phyloP scores from a whole-genome alignment of 768 basidiomycete genomes.

The Leccinum imitatum region DNA sequence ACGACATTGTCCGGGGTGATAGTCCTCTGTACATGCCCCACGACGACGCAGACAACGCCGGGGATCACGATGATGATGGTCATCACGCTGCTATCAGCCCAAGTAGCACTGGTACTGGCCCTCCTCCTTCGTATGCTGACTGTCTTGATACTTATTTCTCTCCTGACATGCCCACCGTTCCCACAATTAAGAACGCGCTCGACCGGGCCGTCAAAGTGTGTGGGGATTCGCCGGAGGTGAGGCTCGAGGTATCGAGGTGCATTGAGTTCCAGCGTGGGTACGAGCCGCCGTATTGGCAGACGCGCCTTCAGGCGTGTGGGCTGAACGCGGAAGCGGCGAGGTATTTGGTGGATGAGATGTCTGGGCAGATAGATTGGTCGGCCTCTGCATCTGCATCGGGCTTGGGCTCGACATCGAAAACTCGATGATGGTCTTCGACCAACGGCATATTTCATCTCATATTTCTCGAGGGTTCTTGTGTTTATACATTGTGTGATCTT shows the following conservation, averaged over 20 bases:
- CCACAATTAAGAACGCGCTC: slow-evolving; percentile 18
- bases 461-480: neutral
- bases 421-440: slow-evolving; percentile 2
- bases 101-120: slow-evolving; percentile 15
- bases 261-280: slow-evolving; percentile 25
- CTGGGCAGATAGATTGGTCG: slow-evolving; percentile 22
- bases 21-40: slow-evolving; percentile 18
- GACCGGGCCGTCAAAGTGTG: slow-evolving; percentile 22
- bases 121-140: slow-evolving; percentile 20
- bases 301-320: slow-evolving; percentile 22
- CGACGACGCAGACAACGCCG: slow-evolving; percentile 1
- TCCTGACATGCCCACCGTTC: slow-evolving; percentile 11
- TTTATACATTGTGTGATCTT: neutral
- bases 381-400: neutral
- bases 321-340: slow-evolving; percentile 16
- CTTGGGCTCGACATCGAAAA: neutral
- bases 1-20: slow-evolving; percentile 20
- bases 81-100: neutral
- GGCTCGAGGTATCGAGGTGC: slow-evolving; percentile 24
- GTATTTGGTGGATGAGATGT: slow-evolving; percentile 30
- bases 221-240: slow-evolving; percentile 18
- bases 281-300: slow-evolving; percentile 30
- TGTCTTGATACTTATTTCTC: slow-evolving; percentile 4
- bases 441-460: neutral
- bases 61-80: no score